Evolutionary conservation across 2,329 filamentous ascomycete species (phyloP), one percentile per base, ranked within the genome.

Genomic region (Pseudopithomyces chartarum): DNA sequence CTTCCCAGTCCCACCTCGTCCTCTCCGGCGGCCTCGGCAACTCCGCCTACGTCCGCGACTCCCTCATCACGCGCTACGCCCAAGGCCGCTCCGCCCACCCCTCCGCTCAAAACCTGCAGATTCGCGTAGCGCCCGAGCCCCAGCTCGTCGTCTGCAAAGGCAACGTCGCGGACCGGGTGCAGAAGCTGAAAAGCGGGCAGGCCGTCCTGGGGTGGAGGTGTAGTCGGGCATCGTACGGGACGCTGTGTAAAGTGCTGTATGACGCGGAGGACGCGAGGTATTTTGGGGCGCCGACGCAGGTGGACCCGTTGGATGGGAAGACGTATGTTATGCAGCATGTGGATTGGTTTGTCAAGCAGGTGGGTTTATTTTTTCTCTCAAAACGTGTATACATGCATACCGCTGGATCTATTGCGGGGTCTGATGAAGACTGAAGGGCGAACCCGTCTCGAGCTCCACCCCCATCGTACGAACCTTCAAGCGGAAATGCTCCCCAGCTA

Each of bases 131-230:
- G 13, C 75, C 78, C 10, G 81, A 83, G 34, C 81, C 81, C 0
- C 80, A 82, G 48, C 77, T 84, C 0, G 79, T 82, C 12, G 80
- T 84, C 1, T 79, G 81, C n/a, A 80, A 80, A 51, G 81, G 82
- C 0, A 67, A 83, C 10, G 75, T 83, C 2, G 71, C 79, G 1
- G 80, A 84, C 46, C 73, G 80, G 17, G 72, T 81, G 34, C 79
- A 82, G 53, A 78, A 72, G 39, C 69, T 80, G 12, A 76, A 74
- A 2, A 70, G 70, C 23, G 70, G 70, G 4, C 63, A 67, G 6
- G 62, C 79, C 0, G 78, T 82, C 3, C 68, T 83, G 13, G 59
- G 55, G 15, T 63, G 62, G 64, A 54, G 64, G 6, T 67, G 64
- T 42, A 60, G 57, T 39, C 50, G 66, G 19, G 55, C 66, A 13